A percentile compares a stretch with the other conserved stretches of the same genome.
Evolutionary conservation across 495 filamentous ascomycete genomes (phyloP).

Genomic region (Xylaria nigripes): DNA sequence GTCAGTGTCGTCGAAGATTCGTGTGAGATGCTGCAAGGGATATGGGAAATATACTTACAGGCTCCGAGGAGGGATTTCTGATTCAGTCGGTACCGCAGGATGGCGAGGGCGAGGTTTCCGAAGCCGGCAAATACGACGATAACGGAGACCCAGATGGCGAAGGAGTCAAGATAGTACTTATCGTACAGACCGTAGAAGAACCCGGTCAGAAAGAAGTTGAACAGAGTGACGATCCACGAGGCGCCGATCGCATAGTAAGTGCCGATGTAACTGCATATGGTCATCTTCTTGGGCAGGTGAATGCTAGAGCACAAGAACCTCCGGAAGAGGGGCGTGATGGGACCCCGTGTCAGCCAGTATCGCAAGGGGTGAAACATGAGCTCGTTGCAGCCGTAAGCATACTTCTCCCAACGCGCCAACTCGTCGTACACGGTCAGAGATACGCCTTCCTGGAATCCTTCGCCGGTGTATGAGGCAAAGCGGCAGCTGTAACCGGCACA

Average conservation of each 20-base stretch:
- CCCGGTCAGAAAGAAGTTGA: conserved; percentile 58
- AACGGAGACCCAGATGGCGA: conserved; percentile 50
- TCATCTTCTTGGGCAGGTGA: conserved; percentile 55
- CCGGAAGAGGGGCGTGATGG: conserved; percentile 59
- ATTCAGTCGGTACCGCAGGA: conserved; percentile 46
- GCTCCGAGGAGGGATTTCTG: conserved; percentile 31
- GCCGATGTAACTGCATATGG: conserved; percentile 66
- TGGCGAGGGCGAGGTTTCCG: conserved; percentile 43
- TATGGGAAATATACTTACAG: conserved; percentile 23
- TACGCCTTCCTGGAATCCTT: conserved; percentile 67
- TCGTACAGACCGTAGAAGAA: conserved; percentile 51
- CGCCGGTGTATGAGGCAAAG: conserved; percentile 53
- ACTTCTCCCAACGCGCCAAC: conserved; percentile 68
- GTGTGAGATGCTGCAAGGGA: background rate
- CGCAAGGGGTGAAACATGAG: conserved; percentile 46
- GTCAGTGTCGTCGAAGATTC: background rate
- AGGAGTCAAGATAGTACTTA: conserved; percentile 55
- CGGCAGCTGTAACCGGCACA: conserved; percentile 54
- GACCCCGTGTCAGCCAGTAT: conserved; percentile 48
- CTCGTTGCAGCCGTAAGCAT: conserved; percentile 69
- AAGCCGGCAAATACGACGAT: conserved; percentile 51
- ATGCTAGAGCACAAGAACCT: conserved; percentile 52
- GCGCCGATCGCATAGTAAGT: conserved; percentile 67
- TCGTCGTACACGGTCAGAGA: conserved; percentile 71
- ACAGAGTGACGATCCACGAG: conserved; percentile 55